phyloP scores from a whole-genome alignment of 2,329 filamentous ascomycete genomes.

The Tolypocladium ophioglossoides region DNA sequence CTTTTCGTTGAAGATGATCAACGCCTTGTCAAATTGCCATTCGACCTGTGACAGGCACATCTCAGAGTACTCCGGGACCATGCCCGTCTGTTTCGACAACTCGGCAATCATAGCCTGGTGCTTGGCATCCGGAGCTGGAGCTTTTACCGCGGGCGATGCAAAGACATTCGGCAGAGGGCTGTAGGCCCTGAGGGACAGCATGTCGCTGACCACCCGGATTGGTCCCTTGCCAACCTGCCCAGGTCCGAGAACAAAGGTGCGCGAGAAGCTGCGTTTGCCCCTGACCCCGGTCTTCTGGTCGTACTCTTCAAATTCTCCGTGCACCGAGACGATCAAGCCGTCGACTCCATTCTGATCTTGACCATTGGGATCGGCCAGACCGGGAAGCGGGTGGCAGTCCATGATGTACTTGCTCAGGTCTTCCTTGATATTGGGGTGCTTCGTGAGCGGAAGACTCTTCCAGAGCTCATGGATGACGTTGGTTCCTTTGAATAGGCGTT shows the following conservation, averaged over 20 bases:
- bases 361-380: constrained; percentile 58
- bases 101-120: constrained; percentile 64
- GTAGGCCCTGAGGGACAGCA: constrained; percentile 63
- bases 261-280: constrained; percentile 68
- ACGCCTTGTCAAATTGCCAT: constrained; percentile 71
- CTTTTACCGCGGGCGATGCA: constrained; percentile 14
- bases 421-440: constrained; percentile 59
- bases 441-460: constrained; percentile 59
- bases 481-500: constrained; percentile 55
- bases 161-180: constrained; percentile 35
- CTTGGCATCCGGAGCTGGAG: constrained; percentile 24
- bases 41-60: constrained; percentile 70
- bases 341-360: constrained; percentile 58
- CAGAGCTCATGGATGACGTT: constrained; percentile 58
- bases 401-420: constrained; percentile 68
- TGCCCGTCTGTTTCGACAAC: constrained; percentile 65
- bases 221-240: constrained; percentile 52
- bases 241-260: constrained; percentile 70
- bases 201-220: constrained; percentile 70
- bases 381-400: constrained; percentile 66
- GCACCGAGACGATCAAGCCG: constrained; percentile 67
- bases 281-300: constrained; percentile 44
- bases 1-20: constrained; percentile 64
- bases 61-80: constrained; percentile 69
- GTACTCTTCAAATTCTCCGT: constrained; percentile 75